These are phyloP conservation scores for Apiospora rasikravindrae DNA, from an alignment of 2,329 filamentous ascomycete species.

Conservation along the genomic window DNA sequence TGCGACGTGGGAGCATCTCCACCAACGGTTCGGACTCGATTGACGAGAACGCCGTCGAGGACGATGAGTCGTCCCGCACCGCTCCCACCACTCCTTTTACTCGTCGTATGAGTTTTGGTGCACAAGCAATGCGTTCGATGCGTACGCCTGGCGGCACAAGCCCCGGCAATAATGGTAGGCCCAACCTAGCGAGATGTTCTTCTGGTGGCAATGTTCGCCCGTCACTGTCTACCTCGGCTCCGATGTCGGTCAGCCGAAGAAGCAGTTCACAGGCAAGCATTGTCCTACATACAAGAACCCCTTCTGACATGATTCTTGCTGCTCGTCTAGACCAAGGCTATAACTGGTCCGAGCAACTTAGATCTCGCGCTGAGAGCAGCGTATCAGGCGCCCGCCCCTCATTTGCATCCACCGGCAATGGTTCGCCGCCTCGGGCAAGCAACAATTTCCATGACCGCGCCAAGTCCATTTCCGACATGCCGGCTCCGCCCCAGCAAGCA, in stretches of 20 bases:
- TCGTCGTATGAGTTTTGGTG: constrained; percentile 89
- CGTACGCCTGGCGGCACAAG: constrained; percentile 63
- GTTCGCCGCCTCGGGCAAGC: constrained; percentile 48
- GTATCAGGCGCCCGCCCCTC: constrained; percentile 62
- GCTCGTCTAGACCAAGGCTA: constrained; percentile 84
- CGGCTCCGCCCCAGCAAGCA: constrained; percentile 58
- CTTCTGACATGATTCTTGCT: constrained; percentile 68
- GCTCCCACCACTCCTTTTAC: constrained; percentile 76
- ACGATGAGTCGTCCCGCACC: constrained; percentile 65
- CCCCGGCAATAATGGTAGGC: constrained; percentile 68
- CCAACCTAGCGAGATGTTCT: constrained; percentile 36
- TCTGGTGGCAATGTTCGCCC: constrained; percentile 34
- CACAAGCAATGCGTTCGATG: constrained; percentile 75
- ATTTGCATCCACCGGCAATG: constrained; percentile 52
- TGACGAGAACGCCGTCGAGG: constrained; percentile 77
- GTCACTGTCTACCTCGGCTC: constrained; percentile 39
- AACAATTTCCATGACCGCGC: constrained; percentile 64
- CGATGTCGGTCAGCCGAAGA: constrained; percentile 40
- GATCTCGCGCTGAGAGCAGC: constrained; percentile 85
- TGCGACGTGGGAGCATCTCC: constrained; percentile 71
- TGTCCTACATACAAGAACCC: constrained; percentile 59
- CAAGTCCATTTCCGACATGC: constrained; percentile 72
- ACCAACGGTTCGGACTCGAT: constrained; percentile 68
- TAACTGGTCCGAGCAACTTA: constrained; percentile 97
- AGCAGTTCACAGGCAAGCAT: constrained; percentile 62